These are phyloP conservation scores for Arachis monticola DNA, from an alignment of 331 rosid species.

Conservation along the genomic window DNA sequence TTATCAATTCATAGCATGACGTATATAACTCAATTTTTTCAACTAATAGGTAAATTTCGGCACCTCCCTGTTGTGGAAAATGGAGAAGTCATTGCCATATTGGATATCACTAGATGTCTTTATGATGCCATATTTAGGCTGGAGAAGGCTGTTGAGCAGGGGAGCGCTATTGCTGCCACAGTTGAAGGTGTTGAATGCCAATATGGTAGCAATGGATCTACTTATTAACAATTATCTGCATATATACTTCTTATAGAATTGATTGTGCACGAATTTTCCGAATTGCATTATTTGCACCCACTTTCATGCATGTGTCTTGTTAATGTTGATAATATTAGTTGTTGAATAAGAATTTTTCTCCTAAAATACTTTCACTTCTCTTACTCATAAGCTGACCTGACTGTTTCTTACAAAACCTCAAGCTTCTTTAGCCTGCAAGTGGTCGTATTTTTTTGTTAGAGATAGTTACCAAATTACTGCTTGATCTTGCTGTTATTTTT, in stretches of 20 bases:
- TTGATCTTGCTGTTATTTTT: neutral
- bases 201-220: slow-evolving; percentile 66
- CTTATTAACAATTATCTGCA: slow-evolving; percentile 52
- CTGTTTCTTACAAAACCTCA: neutral
- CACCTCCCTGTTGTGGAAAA: slow-evolving; percentile 98
- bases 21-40: neutral
- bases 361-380: neutral
- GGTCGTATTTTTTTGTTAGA: neutral
- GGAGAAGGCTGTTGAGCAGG: slow-evolving; percentile 98
- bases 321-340: slow-evolving; percentile 26
- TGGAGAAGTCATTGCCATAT: slow-evolving; percentile 94
- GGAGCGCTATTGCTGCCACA: slow-evolving; percentile 96
- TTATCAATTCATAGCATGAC: neutral
- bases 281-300: slow-evolving; percentile 3
- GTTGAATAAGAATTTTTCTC: slow-evolving; percentile 21
- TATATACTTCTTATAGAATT: slow-evolving; percentile 1
- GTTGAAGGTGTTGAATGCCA: slow-evolving; percentile 96
- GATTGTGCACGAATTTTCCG: slow-evolving; percentile 23
- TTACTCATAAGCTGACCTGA: slow-evolving; percentile 16
- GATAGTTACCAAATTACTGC: slow-evolving; percentile 11
- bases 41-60: slow-evolving; percentile 82
- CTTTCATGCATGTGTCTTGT: slow-evolving; percentile 2
- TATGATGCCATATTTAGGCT: slow-evolving; percentile 93
- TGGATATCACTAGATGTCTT: slow-evolving; percentile 93
- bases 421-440: neutral